Conservation (phyloP, 176 grass and related monocot species). For the Ensete ventricosum region DNA sequence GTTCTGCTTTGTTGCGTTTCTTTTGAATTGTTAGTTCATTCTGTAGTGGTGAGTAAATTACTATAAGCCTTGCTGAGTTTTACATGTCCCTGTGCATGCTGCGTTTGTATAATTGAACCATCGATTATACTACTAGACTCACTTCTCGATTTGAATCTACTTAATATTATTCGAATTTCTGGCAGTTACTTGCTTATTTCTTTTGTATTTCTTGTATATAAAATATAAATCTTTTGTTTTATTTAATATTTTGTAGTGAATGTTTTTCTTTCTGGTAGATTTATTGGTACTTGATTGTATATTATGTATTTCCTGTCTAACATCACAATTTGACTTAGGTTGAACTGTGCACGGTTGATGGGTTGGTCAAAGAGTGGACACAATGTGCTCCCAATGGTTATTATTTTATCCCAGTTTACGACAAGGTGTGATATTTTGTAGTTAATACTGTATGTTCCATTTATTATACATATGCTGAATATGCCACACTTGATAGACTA, state of each 20-base stretch:
- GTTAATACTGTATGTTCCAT: not conserved
- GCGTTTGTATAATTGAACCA: not conserved
- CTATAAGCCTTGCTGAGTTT: no score
- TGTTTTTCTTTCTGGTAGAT: not conserved
- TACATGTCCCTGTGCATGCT: not conserved
- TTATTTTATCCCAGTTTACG: conserved; percentile 52
- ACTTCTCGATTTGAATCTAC: no score
- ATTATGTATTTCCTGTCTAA: not conserved
- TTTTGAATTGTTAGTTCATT: not conserved
- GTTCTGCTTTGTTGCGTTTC: not conserved
- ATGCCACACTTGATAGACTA: no score
- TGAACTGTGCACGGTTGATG: conserved; percentile 83
- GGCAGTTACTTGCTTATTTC: not conserved
- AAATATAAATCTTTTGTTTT: no score
- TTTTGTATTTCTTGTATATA: not conserved
- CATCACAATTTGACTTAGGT: conserved; percentile 42
- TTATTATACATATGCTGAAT: not conserved
- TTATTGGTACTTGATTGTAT: not conserved
- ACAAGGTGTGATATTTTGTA: conserved; percentile 45
- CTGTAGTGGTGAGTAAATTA: not conserved
- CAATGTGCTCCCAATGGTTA: conserved; percentile 94
- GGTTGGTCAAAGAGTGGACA: conserved; percentile 85
- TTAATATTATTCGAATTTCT: not conserved
- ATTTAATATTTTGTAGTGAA: no score
- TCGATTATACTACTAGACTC: not conserved